Evolutionary conservation across 345 rosid genomes (phyloP).

Genomic region (Citrus sp.): DNA sequence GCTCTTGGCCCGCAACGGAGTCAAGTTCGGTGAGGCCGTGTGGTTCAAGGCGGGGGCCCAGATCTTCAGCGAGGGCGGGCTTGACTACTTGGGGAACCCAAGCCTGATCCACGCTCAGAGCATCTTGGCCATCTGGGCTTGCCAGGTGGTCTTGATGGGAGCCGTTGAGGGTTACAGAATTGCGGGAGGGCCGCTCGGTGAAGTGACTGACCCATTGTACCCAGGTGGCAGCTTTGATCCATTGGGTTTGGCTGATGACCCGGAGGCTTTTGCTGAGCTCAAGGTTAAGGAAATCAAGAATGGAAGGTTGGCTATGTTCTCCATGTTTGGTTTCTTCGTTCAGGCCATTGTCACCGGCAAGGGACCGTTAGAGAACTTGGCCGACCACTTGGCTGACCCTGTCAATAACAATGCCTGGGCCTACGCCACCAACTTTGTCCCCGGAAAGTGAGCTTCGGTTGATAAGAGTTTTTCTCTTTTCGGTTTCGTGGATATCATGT

Average conservation of each 20-base stretch:
- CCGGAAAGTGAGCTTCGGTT: conserved; percentile 58
- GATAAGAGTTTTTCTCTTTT: background rate
- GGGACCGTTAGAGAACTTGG: conserved; percentile 75
- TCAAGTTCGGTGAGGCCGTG: conserved; percentile 72
- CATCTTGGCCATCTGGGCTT: conserved; percentile 78
- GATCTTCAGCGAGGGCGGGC: conserved; percentile 78
- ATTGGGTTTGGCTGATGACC: conserved; percentile 74
- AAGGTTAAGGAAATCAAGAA: conserved; percentile 87
- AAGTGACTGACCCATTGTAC: conserved; percentile 67
- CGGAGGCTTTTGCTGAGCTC: conserved; percentile 77
- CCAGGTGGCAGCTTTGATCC: conserved; percentile 90
- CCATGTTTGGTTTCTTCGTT: conserved; percentile 84
- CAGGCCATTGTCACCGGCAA: conserved; percentile 87
- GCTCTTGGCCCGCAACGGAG: conserved; percentile 71
- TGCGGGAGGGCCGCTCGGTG: conserved; percentile 71
- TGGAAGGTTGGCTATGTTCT: conserved; percentile 83
- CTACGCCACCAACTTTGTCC: conserved; percentile 81
- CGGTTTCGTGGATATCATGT: conserved; percentile 9
- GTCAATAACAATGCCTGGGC: conserved; percentile 95
- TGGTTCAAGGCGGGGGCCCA: conserved; percentile 91
- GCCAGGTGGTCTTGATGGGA: conserved; percentile 66
- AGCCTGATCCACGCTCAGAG: conserved; percentile 79
- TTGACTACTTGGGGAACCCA: conserved; percentile 84
- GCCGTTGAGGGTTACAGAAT: conserved; percentile 76
- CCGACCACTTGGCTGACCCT: conserved; percentile 81